phyloP scores from a whole-genome alignment of 2,329 filamentous ascomycete species.

The Diaporthe australafricana region DNA sequence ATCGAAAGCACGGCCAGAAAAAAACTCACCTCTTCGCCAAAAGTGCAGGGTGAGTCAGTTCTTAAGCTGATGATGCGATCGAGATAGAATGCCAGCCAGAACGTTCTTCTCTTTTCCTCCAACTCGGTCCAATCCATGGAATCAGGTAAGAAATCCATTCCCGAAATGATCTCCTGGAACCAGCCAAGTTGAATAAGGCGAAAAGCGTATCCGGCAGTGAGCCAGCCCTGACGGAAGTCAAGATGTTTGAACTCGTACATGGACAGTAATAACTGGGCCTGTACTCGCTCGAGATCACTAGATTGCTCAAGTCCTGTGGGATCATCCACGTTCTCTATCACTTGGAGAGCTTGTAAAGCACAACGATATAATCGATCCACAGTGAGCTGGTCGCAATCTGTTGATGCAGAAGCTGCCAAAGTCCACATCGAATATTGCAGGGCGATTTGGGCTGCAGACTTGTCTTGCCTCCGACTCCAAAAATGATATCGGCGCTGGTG shows the following conservation, averaged over 20 bases:
- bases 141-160: too few relatives aligned
- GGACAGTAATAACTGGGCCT: neutral
- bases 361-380: neutral
- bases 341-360: neutral
- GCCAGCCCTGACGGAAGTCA: neutral
- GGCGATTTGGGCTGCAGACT: neutral
- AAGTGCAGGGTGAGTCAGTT: neutral
- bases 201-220: neutral
- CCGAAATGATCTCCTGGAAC: neutral
- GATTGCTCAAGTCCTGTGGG: neutral
- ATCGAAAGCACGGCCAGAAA: too few relatives aligned
- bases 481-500: neutral
- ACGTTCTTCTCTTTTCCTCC: neutral
- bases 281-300: neutral
- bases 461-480: neutral
- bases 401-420: neutral
- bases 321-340: neutral
- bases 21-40: neutral
- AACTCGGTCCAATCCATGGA: neutral
- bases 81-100: neutral
- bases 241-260: neutral
- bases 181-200: neutral
- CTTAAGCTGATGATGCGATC: slow-evolving; percentile 10
- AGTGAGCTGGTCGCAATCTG: neutral
- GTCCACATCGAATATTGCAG: neutral